Evolutionary conservation across 73 alveolate genomes (phyloP), one percentile per base, ranked within the genome.

Genomic region (Paramecium primaurelia): DNA sequence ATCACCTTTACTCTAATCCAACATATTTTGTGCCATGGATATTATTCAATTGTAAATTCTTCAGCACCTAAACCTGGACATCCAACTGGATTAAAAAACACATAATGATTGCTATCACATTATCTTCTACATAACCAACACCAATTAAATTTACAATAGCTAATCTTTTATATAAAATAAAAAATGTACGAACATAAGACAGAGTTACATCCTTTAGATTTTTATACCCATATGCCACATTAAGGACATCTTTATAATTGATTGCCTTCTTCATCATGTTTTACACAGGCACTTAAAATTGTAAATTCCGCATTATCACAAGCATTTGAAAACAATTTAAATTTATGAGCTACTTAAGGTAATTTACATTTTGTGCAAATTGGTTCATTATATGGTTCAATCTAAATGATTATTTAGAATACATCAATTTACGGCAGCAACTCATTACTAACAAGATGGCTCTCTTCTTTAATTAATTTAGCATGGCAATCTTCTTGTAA

Each of bases 61-160:
- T 77, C 89, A 8, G 89, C 64, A n/a, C 89, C 89, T 30, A 77
- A 77, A 36, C 89, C 89, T 38, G 89, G 89, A 77, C 89, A 77
- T 42, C 89, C 89, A 10, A 45, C 30, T 2, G 91, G 75, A 47
- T 80, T 80, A 26, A 80, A 80, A 37, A 25, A 40, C 16, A 22
- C 54, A 80, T 20, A 77, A 42, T 77, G 89, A 80, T 80, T 44
- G 10, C 42, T 44, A 42, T 40, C 54, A 5, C 69, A 44, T 10
- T 40, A 44, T 42, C 91, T 3, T 42, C 75, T 38, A 25, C 91
- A 80, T 45, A 80, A 80, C 91, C 91, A 80, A 28, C 77, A 80
- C 75, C 91, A 80, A 22, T 38, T 22, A 32, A 20, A 80, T 26
- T 47, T 80, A 22, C 91, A 80, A 47, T 80, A 80, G 49, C 91